phyloP scores from a whole-genome alignment of 306 rosid species.

The Sechiopsis laciniata region DNA sequence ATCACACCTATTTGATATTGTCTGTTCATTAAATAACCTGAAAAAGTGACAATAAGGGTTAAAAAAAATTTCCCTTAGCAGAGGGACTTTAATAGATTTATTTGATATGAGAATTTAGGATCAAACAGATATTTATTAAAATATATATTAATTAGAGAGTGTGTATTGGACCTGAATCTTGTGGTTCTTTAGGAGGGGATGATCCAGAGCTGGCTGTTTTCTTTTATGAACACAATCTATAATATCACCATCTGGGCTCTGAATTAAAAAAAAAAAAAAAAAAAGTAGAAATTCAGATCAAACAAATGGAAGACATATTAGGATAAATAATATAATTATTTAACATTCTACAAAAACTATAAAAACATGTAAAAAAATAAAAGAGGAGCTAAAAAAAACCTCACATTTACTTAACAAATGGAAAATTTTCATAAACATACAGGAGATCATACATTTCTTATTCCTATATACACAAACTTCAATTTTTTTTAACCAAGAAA shows the following conservation, averaged over 20 bases:
- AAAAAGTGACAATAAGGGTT: neutral
- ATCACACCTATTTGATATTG: too few species aligned
- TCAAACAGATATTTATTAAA: neutral
- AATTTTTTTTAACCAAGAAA: neutral
- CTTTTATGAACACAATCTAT: slow-evolving; percentile 48
- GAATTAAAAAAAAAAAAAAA: slow-evolving; percentile 1
- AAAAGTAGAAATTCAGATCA: neutral
- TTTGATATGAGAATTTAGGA: neutral
- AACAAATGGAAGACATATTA: neutral
- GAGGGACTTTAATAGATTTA: too few species aligned
- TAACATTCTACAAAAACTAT: neutral
- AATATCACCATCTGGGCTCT: slow-evolving; percentile 66
- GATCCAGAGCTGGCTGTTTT: slow-evolving; percentile 48
- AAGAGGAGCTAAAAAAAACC: neutral
- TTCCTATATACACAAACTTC: neutral
- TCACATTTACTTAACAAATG: neutral
- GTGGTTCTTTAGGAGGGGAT: slow-evolving; percentile 46
- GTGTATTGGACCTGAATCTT: slow-evolving; percentile 37
- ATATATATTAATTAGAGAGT: too few species aligned
- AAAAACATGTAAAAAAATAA: neutral
- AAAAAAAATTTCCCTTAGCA: neutral
- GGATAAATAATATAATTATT: neutral
- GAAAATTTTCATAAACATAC: neutral
- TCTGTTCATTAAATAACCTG: neutral
- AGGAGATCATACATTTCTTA: neutral